These are phyloP conservation scores for Plectranthus barbatus DNA, from an alignment of 257 asterid genomes.

Conservation along the genomic window DNA sequence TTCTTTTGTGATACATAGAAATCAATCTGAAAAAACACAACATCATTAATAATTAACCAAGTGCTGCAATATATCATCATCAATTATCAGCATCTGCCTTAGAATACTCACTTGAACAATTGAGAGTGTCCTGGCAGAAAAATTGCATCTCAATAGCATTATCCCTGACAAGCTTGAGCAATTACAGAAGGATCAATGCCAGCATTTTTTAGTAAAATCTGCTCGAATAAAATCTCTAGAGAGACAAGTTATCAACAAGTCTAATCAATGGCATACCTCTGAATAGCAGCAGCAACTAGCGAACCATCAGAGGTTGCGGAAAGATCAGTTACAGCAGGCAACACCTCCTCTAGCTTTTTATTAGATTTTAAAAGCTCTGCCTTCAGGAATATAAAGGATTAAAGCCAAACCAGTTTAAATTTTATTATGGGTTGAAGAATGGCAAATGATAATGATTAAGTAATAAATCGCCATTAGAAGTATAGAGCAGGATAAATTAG, in stretches of 20 bases:
- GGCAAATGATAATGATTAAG: neutral
- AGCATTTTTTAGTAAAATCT: neutral
- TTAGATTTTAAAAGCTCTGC: conserved; percentile 44
- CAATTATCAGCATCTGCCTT: neutral
- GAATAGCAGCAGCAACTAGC: conserved; percentile 64
- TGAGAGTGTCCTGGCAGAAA: conserved; percentile 46
- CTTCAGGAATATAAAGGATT: conserved; percentile 33
- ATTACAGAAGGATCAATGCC: neutral
- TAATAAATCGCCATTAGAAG: conserved; percentile 4
- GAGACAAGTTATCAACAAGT: neutral
- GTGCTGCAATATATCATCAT: neutral
- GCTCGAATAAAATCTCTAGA: neutral
- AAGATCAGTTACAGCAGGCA: conserved; percentile 66
- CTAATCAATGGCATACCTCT: conserved; percentile 36
- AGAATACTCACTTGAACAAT: conserved; percentile 47
- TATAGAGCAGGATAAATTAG: neutral
- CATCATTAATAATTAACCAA: neutral
- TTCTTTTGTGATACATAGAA: neutral
- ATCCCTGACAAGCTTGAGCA: conserved; percentile 65
- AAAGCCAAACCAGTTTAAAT: conserved; percentile 5
- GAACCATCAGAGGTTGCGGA: conserved; percentile 59
- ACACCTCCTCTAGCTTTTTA: conserved; percentile 35
- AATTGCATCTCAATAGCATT: conserved; percentile 54
- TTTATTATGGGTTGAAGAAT: neutral
- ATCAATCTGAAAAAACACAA: neutral